Base-by-base conservation (phyloP, 164 flowering plant species). In the Vitis rotundifolia region DNA sequence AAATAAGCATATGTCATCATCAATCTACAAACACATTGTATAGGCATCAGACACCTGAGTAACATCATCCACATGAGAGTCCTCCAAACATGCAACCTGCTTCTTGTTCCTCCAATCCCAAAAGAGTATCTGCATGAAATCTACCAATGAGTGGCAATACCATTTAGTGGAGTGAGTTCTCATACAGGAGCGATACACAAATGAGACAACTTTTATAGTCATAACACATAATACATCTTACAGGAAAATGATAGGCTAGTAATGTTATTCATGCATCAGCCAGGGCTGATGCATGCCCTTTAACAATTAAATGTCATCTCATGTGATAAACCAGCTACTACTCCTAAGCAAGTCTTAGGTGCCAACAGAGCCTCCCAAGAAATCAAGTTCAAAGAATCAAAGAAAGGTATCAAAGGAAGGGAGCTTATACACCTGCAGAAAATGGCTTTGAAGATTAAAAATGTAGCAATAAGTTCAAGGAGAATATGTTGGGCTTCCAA, bases 11-110 rank as follows among this genome's bases (percentile, higher is more conserved):
- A 13, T 57, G 8, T 57, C 57, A 64, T 50, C 5, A 14, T 12
- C 11, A 54, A 22, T 22, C 26, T 15, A 58, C 9, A 61, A 50
- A 68, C 37, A 47, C 12, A 73, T 8, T 11, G n/a, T 18, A 31
- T 2, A 67, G 58, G 49, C 13, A 59, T 9, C 16, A 52, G 29
- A 69, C 44, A 93, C 98, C 97, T 96, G 99, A 63, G 95, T 93
- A 68, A 96, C 97, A 78, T 96, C 99, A 16, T 96, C 98, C 67
- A 83, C 79, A 83, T 96, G 99, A 64, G 91, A 92, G 61, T 96
- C 99, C 80, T 93, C 98, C 77, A 96, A 80, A 77, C 93, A 87
- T 47, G 99, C 94, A 68, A 89, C 85, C 77, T 87, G 93, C 73
- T 86, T 90, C 63, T 73, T 79, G 72, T 81, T 91, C 72, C 98